These are phyloP conservation scores for Rubia peregrina DNA, from an alignment of 305 asterid species.

Conservation along the genomic window DNA sequence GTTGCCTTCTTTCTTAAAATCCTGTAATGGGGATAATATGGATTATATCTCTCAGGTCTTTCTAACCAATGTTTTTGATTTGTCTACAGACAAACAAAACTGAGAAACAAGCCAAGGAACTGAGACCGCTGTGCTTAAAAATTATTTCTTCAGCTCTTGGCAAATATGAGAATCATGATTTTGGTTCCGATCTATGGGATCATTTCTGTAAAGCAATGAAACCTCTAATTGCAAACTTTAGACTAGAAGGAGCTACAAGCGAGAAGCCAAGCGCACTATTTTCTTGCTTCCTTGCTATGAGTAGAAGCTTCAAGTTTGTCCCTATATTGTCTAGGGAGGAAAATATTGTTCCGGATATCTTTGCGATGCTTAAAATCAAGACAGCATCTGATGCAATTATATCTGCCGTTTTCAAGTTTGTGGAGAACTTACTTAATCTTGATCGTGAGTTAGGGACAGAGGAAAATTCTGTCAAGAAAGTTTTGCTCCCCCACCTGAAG, in stretches of 20 bases:
- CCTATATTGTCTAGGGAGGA: slow-evolving; percentile 53
- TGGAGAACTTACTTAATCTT: slow-evolving; percentile 73
- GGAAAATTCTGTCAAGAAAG: slow-evolving; percentile 36
- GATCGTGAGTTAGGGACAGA: slow-evolving; percentile 52
- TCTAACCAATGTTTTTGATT: slow-evolving; percentile 24
- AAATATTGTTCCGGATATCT: slow-evolving; percentile 78
- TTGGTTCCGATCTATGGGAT: slow-evolving; percentile 70
- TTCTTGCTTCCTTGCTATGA: slow-evolving; percentile 89
- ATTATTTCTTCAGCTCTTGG: slow-evolving; percentile 53
- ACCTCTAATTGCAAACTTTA: slow-evolving; percentile 63
- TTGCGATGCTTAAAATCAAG: slow-evolving; percentile 60
- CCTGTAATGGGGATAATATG: not conserved
- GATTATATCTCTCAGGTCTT: not conserved
- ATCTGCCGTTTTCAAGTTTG: slow-evolving; percentile 60
- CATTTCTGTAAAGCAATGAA: slow-evolving; percentile 57
- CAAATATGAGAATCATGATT: slow-evolving; percentile 62
- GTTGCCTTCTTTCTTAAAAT: not conserved
- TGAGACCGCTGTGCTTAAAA: slow-evolving; percentile 85
- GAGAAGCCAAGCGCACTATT: slow-evolving; percentile 88
- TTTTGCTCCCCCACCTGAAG: slow-evolving; percentile 66
- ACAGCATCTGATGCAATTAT: slow-evolving; percentile 73
- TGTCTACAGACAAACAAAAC: slow-evolving; percentile 48
- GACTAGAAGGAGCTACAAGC: slow-evolving; percentile 79
- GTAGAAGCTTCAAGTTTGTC: slow-evolving; percentile 72
- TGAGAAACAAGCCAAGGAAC: slow-evolving; percentile 70